Evolutionary conservation across 768 basidiomycete species (phyloP).

Genomic region (Naganishia randhawae): DNA sequence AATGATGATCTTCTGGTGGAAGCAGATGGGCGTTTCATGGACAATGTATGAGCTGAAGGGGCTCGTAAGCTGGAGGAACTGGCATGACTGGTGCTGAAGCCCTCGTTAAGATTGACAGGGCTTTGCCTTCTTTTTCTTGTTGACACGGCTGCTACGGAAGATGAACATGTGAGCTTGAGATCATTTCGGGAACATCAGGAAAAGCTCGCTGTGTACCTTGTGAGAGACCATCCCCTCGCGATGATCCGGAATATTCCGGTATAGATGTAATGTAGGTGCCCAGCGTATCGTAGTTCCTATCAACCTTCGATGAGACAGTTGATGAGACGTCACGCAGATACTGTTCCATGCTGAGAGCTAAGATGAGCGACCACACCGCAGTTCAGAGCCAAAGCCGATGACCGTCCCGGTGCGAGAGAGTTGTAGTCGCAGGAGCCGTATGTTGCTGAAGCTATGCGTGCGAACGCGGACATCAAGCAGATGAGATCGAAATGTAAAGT

Average conservation of each 20-base stretch:
- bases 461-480: neutral
- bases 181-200: neutral
- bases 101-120: neutral
- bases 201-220: neutral
- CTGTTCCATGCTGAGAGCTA: too few relatives aligned
- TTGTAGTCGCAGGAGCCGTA: neutral
- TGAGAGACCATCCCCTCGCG: neutral
- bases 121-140: neutral
- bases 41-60: neutral
- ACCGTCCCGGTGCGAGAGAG: neutral
- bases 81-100: neutral
- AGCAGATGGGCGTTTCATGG: neutral
- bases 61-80: neutral
- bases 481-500: neutral
- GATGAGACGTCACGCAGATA: too few relatives aligned
- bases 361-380: too few relatives aligned
- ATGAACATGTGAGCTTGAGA: neutral
- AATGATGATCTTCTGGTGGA: neutral
- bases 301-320: too few relatives aligned
- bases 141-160: neutral
- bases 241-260: neutral
- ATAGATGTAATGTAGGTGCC: neutral
- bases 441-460: neutral
- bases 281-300: neutral
- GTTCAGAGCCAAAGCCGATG: neutral